Percentiles rank a stretch among this genome's conserved stretches.
These are phyloP conservation scores for Suillus ampliporus DNA, from an alignment of 768 basidiomycete species.

Conservation along the genomic window DNA sequence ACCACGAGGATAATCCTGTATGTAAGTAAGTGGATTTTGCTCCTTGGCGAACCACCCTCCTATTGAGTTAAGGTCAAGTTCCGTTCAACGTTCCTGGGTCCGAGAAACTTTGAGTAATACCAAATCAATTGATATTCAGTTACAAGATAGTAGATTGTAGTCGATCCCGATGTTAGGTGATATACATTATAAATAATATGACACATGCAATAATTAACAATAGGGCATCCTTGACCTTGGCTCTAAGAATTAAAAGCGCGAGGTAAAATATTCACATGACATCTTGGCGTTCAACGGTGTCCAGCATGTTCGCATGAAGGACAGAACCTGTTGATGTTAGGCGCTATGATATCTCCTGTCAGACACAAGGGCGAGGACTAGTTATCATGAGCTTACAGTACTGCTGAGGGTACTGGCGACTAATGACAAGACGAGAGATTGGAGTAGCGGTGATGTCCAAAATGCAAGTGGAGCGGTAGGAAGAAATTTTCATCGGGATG, in stretches of 20 bases:
- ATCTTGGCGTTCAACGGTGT: conserved; percentile 25
- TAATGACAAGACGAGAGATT: conserved; percentile 19
- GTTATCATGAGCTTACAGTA: conserved; percentile 42
- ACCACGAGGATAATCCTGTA: not conserved
- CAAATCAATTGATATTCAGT: conserved; percentile 24
- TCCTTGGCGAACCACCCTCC: not conserved
- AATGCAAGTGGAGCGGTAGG: conserved; percentile 3
- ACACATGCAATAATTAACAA: conserved; percentile 29
- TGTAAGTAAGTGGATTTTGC: not conserved
- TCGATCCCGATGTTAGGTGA: conserved; percentile 14
- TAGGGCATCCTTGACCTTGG: conserved; percentile 14
- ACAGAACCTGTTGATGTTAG: conserved; percentile 46
- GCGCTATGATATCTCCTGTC: conserved; percentile 37
- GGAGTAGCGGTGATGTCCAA: not conserved
- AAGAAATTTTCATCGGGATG: not conserved
- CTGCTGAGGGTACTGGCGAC: conserved; percentile 52
- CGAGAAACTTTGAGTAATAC: not conserved
- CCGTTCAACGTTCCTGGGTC: not conserved
- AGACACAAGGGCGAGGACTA: not conserved
- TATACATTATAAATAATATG: conserved; percentile 18
- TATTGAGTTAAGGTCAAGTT: not conserved
- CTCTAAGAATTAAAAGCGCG: conserved; percentile 20
- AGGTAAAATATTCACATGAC: conserved; percentile 8
- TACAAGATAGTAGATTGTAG: conserved; percentile 30
- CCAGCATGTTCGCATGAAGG: conserved; percentile 43